phyloP scores from a whole-genome alignment of 1,284 basidiomycete species.

The Ceratobasidium sp. region DNA sequence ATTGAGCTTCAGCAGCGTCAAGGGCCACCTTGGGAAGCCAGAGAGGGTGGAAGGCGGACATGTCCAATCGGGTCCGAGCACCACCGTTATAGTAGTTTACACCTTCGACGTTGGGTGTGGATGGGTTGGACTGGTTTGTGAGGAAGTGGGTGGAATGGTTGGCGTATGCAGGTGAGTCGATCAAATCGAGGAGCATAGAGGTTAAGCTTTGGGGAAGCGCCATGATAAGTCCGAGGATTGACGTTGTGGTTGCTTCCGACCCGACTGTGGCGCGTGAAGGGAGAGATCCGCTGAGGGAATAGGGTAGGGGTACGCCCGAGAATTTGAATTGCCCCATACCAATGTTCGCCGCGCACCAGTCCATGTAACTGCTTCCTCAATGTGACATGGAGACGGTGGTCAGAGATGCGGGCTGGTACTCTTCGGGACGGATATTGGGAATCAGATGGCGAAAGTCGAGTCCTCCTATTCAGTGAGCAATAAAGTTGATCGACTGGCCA shows the following conservation, averaged over 20 bases:
- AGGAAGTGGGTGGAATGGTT: conserved; percentile 91
- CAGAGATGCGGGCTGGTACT: conserved; percentile 86
- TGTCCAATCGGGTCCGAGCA: conserved; percentile 67
- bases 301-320: conserved; percentile 49
- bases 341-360: conserved; percentile 93
- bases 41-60: conserved; percentile 90
- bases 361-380: conserved; percentile 97
- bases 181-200: conserved; percentile 84
- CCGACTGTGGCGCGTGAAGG: conserved; percentile 47
- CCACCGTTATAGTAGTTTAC: conserved; percentile 95
- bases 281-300: conserved; percentile 56
- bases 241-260: conserved; percentile 44
- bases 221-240: conserved; percentile 51
- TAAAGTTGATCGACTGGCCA: conserved; percentile 84
- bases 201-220: conserved; percentile 82
- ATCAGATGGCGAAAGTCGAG: conserved; percentile 94
- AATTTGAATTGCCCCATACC: conserved; percentile 70
- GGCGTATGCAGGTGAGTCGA: conserved; percentile 97
- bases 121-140: conserved; percentile 87
- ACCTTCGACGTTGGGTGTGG: conserved; percentile 78
- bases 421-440: conserved; percentile 80
- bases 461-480: conserved; percentile 97
- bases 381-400: conserved; percentile 95
- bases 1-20: conserved; percentile 71
- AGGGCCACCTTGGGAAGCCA: conserved; percentile 96